Evolutionary conservation across 75 land plant genomes (phyloP), one percentile per base, ranked within the genome.

Genomic region (Isoetes taiwanensis): DNA sequence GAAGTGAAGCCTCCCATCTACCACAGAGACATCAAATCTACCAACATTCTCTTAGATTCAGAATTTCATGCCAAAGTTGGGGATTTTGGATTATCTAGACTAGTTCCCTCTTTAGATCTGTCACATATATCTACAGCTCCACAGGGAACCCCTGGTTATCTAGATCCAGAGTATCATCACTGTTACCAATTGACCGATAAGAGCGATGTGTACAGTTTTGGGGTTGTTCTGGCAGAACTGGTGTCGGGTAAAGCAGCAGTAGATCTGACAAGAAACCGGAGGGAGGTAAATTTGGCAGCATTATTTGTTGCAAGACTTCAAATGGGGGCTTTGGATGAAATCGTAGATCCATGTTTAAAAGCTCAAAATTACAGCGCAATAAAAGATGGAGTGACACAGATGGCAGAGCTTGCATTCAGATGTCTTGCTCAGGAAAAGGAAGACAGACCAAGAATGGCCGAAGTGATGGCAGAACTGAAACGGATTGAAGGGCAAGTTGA

Each of bases 131-230:
- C 50, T 23, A 46, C 50, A 5, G 50, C 50, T 6, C 50, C 38
- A 6, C 50, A 46, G 50, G 50, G 50, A 8, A 46, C 50, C 4
- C 50, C 50, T 8, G 50, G 50, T n/a, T 46, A 46, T 23, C 16
- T 46, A 23, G 50, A 46, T 19, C 50, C 50, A 8, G 50, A 46
- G 25, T 46, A 46, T 23, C 50, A 46, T 23, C 50, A 46, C 21
- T 19, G 50, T n/a, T 46, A 46, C 50, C 50, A 46, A 23, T 23
- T 46, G 25, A 46, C 50, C 8, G 50, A 46, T 23, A 46, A 46
- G 50, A 46, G 50, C 50, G 50, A 46, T 23, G 50, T 46, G 12
- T 46, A 46, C 50, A 46, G 50, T n/a, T 23, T 46, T 4, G 50
- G 50, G 6, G 50, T 46, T 19, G 50, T 46, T 19, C 50, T 46